A percentile compares a stretch with the other conserved stretches of the same genome.
phyloP scores from a whole-genome alignment of 208 protist species.

The Trypanosoma mega region DNA sequence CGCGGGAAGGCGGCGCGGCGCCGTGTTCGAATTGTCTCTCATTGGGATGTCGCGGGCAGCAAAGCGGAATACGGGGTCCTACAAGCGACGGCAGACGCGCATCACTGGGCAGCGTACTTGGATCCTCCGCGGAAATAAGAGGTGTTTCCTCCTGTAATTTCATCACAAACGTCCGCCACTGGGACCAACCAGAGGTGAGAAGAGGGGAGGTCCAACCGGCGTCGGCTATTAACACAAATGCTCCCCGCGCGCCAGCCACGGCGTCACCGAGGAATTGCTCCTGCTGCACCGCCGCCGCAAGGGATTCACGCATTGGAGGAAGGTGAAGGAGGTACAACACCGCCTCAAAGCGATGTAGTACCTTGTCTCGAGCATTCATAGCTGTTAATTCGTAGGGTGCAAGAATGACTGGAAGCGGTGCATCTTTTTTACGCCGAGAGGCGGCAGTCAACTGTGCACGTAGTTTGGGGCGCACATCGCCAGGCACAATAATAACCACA shows the following conservation, averaged over 20 bases:
- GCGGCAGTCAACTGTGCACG: slow-evolving; percentile 14
- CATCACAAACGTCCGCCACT: slow-evolving; percentile 63
- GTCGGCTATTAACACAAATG: slow-evolving; percentile 75
- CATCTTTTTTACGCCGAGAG: slow-evolving; percentile 13
- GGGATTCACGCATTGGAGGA: slow-evolving; percentile 22
- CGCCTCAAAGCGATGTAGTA: slow-evolving; percentile 54
- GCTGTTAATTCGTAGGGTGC: slow-evolving; percentile 77
- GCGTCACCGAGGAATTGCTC: slow-evolving; percentile 54
- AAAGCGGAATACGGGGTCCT: slow-evolving; percentile 65
- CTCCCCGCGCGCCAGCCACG: slow-evolving; percentile 43
- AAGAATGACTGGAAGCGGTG: slow-evolving; percentile 42
- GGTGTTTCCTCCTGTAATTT: slow-evolving; percentile 60
- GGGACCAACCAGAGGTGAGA: slow-evolving; percentile 55
- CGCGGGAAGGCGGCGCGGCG: slow-evolving; percentile 32
- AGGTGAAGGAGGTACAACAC: slow-evolving; percentile 71
- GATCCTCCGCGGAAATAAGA: slow-evolving; percentile 33
- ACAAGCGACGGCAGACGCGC: slow-evolving; percentile 59
- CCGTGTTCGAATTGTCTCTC: slow-evolving; percentile 73
- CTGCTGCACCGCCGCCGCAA: slow-evolving; percentile 33
- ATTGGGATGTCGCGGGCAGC: slow-evolving; percentile 69
- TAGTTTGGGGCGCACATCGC: slow-evolving; percentile 46
- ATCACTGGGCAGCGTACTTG: slow-evolving; percentile 3
- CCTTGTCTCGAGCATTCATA: slow-evolving; percentile 58
- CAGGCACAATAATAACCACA: slow-evolving; percentile 67
- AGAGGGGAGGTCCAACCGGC: slow-evolving; percentile 64